These are phyloP conservation scores for Botrytis porri DNA, from an alignment of 2,329 filamentous ascomycete genomes.

Conservation along the genomic window DNA sequence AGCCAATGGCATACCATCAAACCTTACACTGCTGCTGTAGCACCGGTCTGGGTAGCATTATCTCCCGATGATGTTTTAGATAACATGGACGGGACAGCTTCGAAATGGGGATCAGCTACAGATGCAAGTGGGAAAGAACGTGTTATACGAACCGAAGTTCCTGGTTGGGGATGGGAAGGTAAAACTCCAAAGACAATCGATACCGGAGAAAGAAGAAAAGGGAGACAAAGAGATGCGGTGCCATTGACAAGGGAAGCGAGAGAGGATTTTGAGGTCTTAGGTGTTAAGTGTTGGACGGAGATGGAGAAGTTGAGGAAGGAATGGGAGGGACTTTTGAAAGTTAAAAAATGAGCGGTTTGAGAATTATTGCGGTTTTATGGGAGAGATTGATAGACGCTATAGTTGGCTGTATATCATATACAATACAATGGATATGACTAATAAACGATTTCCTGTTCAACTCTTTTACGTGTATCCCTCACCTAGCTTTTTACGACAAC, in stretches of 20 bases:
- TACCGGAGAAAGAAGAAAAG: constrained; percentile 49
- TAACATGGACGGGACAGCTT: constrained; percentile 51
- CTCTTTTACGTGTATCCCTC: not conserved
- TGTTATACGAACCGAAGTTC: constrained; percentile 76
- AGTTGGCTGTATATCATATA: not conserved
- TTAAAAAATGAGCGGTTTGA: constrained; percentile 20
- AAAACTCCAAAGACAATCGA: constrained; percentile 45
- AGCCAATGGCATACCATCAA: constrained; percentile 83
- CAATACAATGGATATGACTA: not conserved
- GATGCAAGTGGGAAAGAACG: constrained; percentile 55
- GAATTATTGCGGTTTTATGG: not conserved
- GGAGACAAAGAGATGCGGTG: constrained; percentile 56
- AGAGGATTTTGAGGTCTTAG: constrained; percentile 60
- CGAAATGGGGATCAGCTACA: constrained; percentile 83
- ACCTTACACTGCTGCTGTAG: constrained; percentile 73
- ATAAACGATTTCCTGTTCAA: not conserved
- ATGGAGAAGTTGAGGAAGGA: constrained; percentile 68
- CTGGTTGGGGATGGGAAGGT: constrained; percentile 78
- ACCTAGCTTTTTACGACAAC: not conserved
- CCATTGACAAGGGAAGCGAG: constrained; percentile 60
- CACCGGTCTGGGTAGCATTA: constrained; percentile 76
- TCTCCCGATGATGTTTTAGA: constrained; percentile 62
- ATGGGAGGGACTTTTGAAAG: constrained; percentile 52
- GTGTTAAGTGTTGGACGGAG: constrained; percentile 60
- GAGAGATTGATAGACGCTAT: not conserved